Base-by-base conservation (phyloP, 1,284 basidiomycete genomes). In the Ustilago nuda region DNA sequence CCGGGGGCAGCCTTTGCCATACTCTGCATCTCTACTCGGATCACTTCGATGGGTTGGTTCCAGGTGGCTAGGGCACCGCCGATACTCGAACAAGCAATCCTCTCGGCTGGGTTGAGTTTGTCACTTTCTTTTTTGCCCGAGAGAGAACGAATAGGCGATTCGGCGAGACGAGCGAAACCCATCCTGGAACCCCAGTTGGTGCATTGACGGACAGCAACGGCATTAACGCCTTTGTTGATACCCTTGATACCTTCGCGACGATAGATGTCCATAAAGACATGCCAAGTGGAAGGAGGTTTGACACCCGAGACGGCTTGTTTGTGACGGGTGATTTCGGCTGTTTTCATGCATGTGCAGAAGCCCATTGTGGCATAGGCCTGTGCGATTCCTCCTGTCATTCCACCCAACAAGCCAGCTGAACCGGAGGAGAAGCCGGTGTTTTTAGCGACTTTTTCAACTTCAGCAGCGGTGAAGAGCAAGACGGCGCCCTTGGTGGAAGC, bases 351-450 rank as follows among this genome's bases (percentile, higher is more conserved):
- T 51, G 95, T 98, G 87, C 94, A 97, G 89, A 98, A 95, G 82
- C 95, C 96, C 95, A 98, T 98, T 37, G 97, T 99, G 64, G 95
- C 96, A 86, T 99, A 99, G 9, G 97, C 96, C 88, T 99, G 97
- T 39, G 93, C 94, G 81, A 99, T 89, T 89, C 97, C 97, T 84
- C 97, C 97, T 30, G 93, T 92, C 92, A 99, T 98, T 82, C 97
- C 97, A 77, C 97, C 97, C 53, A 98, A 87, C 78, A 99, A 89
- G 83, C 96, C 96, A 63, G 93, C 92, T 30, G 89, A 89, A 30
- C 92, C 95, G 33, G 94, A 92, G 79, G 89, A 92, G 61, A 96
- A 87, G 33, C 94, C 94, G 80, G 92, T 87, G 43, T 90, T 88
- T 39, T 89, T 88, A 8, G 87, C 84, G 56, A 90, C 90, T 39